These are phyloP conservation scores for Secale cereale DNA, from an alignment of 176 grass and related monocot genomes.

Conservation along the genomic window DNA sequence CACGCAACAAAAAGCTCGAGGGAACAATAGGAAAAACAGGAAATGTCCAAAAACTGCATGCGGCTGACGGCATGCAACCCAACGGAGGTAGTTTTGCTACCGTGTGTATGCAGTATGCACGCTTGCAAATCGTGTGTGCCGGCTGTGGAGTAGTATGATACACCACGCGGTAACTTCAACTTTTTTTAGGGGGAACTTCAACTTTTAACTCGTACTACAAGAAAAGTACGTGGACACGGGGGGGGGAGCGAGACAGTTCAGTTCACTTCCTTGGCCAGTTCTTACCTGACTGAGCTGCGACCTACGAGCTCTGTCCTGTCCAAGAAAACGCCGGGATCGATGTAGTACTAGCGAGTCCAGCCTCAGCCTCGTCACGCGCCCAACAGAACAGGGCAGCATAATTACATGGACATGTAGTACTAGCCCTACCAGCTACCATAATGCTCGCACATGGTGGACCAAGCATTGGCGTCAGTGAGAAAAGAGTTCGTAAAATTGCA, in stretches of 20 bases:
- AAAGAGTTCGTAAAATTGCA: not conserved
- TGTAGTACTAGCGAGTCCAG: not conserved
- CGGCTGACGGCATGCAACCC: no score
- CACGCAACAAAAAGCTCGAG: not conserved
- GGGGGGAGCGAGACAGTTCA: not conserved
- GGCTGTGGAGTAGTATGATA: no score
- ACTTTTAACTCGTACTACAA: no score
- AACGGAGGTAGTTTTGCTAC: no score
- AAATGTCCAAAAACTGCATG: not conserved
- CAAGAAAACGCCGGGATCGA: not conserved
- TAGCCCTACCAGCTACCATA: not conserved
- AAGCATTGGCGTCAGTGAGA: not conserved
- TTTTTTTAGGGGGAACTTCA: no score
- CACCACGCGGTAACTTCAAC: no score
- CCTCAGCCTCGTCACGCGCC: not conserved
- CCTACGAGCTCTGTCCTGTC: not conserved
- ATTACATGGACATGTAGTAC: not conserved
- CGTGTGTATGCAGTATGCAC: no score
- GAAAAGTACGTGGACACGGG: not conserved
- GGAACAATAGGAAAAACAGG: not conserved
- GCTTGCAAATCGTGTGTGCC: no score
- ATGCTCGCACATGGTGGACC: constrained; percentile 1
- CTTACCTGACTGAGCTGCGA: constrained; percentile 21
- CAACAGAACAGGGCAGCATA: not conserved
- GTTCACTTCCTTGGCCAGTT: not conserved